Conservation (phyloP, 2,329 filamentous ascomycete genomes). For the Xylaria arbuscula region DNA sequence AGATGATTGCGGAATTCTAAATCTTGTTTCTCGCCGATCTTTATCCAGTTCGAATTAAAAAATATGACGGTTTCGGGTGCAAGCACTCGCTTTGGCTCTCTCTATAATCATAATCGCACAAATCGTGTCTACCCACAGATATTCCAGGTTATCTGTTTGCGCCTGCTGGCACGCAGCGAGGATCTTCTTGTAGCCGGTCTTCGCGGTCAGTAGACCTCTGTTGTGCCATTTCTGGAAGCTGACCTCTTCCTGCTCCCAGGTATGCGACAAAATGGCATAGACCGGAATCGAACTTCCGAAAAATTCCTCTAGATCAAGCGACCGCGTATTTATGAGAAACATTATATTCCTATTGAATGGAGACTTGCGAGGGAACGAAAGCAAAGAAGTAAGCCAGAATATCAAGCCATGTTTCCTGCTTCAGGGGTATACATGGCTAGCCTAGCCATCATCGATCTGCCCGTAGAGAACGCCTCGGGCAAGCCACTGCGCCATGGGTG, state of each 20-base stretch:
- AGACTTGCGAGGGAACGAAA: neutral
- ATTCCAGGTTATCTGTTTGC: neutral
- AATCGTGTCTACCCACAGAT: slow-evolving; percentile 39
- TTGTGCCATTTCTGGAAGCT: slow-evolving; percentile 13
- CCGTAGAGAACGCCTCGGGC: too few relatives aligned
- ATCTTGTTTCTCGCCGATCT: neutral
- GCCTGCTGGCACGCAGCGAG: slow-evolving; percentile 5
- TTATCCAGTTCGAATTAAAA: slow-evolving; percentile 25
- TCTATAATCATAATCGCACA: slow-evolving; percentile 11
- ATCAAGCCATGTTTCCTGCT: neutral
- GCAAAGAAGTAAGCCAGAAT: neutral
- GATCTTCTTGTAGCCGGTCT: slow-evolving; percentile 10
- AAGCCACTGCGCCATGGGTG: too few relatives aligned
- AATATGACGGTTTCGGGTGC: slow-evolving; percentile 27
- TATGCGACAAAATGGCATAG: slow-evolving; percentile 26
- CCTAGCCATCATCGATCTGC: neutral
- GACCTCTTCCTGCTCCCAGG: slow-evolving; percentile 16
- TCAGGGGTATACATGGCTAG: neutral
- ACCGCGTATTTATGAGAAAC: slow-evolving; percentile 14
- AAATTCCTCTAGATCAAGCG: slow-evolving; percentile 17
- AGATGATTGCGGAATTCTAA: slow-evolving; percentile 1
- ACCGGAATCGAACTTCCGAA: neutral
- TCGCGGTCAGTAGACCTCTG: neutral
- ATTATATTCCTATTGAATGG: neutral
- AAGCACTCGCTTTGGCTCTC: neutral